Conservation (phyloP, 352 stramenopile genomes). For the Globisporangium abappressorium region DNA sequence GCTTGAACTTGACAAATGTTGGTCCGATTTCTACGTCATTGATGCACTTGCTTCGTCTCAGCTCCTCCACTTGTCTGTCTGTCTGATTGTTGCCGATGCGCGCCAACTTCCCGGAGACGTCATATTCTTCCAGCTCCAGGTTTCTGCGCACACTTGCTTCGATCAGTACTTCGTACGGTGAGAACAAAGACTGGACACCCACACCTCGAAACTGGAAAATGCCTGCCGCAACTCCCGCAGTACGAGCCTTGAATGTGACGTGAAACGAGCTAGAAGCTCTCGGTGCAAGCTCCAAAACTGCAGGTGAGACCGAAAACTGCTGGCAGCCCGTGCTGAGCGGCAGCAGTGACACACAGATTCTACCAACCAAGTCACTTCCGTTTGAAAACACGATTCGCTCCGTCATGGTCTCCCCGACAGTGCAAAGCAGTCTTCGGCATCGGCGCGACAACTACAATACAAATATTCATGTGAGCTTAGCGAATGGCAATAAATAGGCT, state of each 20-base stretch:
- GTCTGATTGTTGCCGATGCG: not conserved
- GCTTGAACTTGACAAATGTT: conserved; percentile 59
- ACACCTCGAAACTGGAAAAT: conserved; percentile 88
- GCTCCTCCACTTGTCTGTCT: conserved; percentile 35
- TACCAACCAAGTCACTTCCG: conserved; percentile 42
- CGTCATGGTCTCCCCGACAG: conserved; percentile 64
- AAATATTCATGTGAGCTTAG: not conserved
- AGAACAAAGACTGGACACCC: conserved; percentile 53
- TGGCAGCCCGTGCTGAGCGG: conserved; percentile 83
- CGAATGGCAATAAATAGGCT: not conserved
- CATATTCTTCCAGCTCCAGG: conserved; percentile 25
- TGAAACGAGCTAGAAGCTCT: conserved; percentile 59
- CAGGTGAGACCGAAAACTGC: conserved; percentile 74
- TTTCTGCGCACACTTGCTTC: conserved; percentile 68
- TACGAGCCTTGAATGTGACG: conserved; percentile 61
- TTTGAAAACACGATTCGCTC: conserved; percentile 81
- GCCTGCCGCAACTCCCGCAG: conserved; percentile 58
- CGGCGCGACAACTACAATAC: conserved; percentile 43
- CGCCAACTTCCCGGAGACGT: not conserved
- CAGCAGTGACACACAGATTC: conserved; percentile 76
- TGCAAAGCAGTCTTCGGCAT: conserved; percentile 68
- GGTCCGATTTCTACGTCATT: conserved; percentile 53
- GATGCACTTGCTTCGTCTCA: conserved; percentile 39
- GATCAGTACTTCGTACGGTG: conserved; percentile 81
- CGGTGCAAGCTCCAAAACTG: conserved; percentile 69